Evolutionary conservation across 2,329 filamentous ascomycete genomes (phyloP), one percentile per base, ranked within the genome.

Genomic region (Fusarium guadeloupense): DNA sequence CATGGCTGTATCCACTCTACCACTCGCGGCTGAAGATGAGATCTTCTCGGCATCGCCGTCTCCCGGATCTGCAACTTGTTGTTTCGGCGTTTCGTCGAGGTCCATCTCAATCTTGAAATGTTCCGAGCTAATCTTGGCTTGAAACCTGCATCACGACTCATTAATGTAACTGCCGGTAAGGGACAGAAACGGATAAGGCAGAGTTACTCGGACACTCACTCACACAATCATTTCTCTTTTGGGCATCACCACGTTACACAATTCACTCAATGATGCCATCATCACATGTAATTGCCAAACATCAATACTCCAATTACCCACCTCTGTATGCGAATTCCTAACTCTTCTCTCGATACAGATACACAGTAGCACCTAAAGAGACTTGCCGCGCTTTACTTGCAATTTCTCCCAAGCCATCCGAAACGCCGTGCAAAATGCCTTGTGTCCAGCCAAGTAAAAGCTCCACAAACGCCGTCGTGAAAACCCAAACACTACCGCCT

Each of bases 401-500:
- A 62, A 40, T 64, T 44, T 64, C 44, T 6, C 41, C 28, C 28
- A 54, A 48, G 49, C 34, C 21, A 52, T 34, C 49, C 54, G 37
- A 55, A 64, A 65, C 62, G 62, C 62, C 62, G 21, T 52, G 58
- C 62, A 41, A 45, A 13, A 65, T 65, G 62, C 58, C 59, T 51
- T 56, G 62, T 66, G 45, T 49, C 54, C 45, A 55, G 54, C 45
- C 54, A 63, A 57, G 61, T 59, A 30, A 43, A 65, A 50, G 62
- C 52, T 65, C 62, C 62, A 66, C 54, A 65, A 65, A 66, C 62
- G 62, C 63, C 63, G 30, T 64, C 35, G 26, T 53, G 5, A n/a
- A 31, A 31, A 31, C 14, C 50, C 51, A 57, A 57, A 47, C 54
- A 55, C 48, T 33, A 52, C 52, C 42, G 43, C 46, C 23, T 35